Percentiles rank a stretch among this genome's conserved stretches.
These are phyloP conservation scores for Thalassiosira profunda DNA, from an alignment of 108 stramenopile species.

Conservation along the genomic window DNA sequence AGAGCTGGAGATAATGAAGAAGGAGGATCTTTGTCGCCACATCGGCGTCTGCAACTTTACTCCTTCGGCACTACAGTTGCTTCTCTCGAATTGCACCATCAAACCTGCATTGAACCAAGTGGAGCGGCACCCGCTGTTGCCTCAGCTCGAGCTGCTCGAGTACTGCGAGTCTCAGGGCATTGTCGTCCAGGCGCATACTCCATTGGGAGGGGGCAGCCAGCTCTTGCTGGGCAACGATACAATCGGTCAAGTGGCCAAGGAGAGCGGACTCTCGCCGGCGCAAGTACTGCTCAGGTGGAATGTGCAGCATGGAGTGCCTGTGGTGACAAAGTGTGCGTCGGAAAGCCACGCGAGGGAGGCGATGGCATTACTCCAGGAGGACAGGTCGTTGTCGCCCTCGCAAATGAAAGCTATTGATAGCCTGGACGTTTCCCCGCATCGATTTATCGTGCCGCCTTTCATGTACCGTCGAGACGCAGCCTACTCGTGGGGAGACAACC, in stretches of 20 bases:
- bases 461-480: conserved; percentile 62
- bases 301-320: conserved; percentile 68
- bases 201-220: conserved; percentile 57
- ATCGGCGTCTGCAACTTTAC: conserved; percentile 89
- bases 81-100: conserved; percentile 55
- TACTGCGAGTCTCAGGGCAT: conserved; percentile 72
- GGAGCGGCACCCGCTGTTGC: conserved; percentile 81
- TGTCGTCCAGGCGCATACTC: conserved; percentile 64
- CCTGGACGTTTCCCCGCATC: conserved; percentile 24
- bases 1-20: conserved; percentile 71
- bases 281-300: conserved; percentile 77
- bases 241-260: conserved; percentile 30
- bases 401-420: conserved; percentile 69
- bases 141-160: conserved; percentile 66
- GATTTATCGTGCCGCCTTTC: conserved; percentile 83
- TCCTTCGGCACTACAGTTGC: conserved; percentile 44
- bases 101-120: conserved; percentile 82
- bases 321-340: conserved; percentile 61
- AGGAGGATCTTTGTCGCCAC: conserved; percentile 46
- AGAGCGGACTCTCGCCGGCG: conserved; percentile 53
- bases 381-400: conserved; percentile 29
- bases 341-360: conserved; percentile 52
- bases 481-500: conserved; percentile 62
- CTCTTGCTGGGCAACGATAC: conserved; percentile 18
- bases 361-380: conserved; percentile 9